A percentile compares a stretch with the other conserved stretches of the same genome.
Evolutionary conservation across 2,329 filamentous ascomycete genomes (phyloP).

Genomic region (Botrytis fabae): DNA sequence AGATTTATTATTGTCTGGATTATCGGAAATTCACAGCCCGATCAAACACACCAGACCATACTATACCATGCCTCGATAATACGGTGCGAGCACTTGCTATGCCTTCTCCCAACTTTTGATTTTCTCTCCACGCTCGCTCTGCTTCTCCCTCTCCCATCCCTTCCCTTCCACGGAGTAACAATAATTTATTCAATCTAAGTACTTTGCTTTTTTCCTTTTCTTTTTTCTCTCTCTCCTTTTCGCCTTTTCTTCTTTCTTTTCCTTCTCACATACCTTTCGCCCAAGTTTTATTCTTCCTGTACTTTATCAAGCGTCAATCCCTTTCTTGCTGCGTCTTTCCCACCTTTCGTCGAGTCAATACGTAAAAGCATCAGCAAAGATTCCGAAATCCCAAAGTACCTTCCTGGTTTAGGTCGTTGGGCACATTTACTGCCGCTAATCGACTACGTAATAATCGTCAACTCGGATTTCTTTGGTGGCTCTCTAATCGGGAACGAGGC

Average conservation of each 20-base stretch:
- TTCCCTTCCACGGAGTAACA: not conserved
- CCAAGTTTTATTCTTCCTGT: not conserved
- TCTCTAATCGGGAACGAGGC: conserved; percentile 23
- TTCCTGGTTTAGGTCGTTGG: conserved; percentile 5
- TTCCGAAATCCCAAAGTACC: not conserved
- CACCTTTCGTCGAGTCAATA: not conserved
- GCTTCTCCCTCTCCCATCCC: too few relatives aligned
- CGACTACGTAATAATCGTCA: conserved; percentile 20
- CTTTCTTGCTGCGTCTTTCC: not conserved
- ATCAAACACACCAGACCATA: not conserved
- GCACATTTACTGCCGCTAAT: conserved; percentile 12
- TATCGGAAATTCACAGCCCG: conserved; percentile 5
- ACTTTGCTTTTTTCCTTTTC: not conserved
- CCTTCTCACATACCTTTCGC: not conserved
- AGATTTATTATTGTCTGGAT: not conserved
- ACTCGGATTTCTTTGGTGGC: conserved; percentile 11
- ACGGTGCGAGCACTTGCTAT: not conserved
- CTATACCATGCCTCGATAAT: not conserved
- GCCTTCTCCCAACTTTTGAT: not conserved
- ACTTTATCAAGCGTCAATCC: not conserved
- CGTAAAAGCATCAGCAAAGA: not conserved
- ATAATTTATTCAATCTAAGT: not conserved
- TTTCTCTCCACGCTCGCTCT: not conserved
- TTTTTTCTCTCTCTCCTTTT: not conserved
- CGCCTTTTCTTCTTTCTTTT: not conserved